A percentile compares a stretch with the other conserved stretches of the same genome.
Conservation (phyloP, 108 stramenopile genomes). For the Pseudonitzschia delicatissima region DNA sequence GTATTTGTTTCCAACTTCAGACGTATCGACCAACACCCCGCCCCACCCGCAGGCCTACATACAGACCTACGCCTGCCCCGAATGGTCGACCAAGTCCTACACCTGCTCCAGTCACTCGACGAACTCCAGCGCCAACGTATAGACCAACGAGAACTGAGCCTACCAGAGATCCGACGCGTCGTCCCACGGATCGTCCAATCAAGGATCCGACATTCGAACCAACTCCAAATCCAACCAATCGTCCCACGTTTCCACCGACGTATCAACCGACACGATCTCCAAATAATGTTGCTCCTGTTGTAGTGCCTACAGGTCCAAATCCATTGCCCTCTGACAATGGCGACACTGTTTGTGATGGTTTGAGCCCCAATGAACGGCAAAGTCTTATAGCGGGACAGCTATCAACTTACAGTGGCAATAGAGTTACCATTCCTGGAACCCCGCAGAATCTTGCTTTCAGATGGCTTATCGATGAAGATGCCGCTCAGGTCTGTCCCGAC, state of each 20-base stretch:
- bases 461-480: slow-evolving; percentile 59
- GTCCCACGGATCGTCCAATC: background rate
- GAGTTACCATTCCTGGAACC: slow-evolving; percentile 15
- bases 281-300: background rate
- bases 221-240: too few relatives aligned
- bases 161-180: background rate
- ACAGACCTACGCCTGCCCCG: too few relatives aligned
- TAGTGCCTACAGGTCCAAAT: background rate
- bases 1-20: too few relatives aligned
- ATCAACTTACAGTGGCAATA: slow-evolving; percentile 5
- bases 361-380: slow-evolving; percentile 15
- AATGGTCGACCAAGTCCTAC: too few relatives aligned
- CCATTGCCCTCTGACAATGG: background rate
- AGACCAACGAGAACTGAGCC: background rate
- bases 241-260: background rate
- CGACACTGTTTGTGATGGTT: slow-evolving; percentile 13
- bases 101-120: background rate
- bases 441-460: slow-evolving; percentile 51
- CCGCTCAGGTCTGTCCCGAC: slow-evolving; percentile 42
- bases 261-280: background rate
- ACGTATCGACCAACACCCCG: too few relatives aligned
- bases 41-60: too few relatives aligned
- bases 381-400: slow-evolving; percentile 6
- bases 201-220: background rate
- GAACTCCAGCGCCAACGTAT: background rate